Conservation (phyloP, 805 yeast genomes). For the Jamesozyma spencerorum region DNA sequence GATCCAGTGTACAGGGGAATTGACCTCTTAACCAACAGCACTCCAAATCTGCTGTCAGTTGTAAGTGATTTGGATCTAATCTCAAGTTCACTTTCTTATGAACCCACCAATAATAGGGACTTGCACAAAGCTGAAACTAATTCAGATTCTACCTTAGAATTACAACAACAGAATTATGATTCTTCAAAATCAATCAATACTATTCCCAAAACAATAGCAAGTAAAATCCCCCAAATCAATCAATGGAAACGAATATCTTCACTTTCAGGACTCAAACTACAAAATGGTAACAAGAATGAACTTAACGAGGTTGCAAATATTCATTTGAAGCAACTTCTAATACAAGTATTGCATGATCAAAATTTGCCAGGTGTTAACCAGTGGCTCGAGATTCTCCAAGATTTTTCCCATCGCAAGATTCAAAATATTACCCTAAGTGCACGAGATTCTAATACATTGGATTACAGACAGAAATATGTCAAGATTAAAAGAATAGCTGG, state of each 20-base stretch:
- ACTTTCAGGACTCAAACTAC: slow-evolving; percentile 9
- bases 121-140: background rate
- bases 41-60: slow-evolving; percentile 27
- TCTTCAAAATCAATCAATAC: slow-evolving; percentile 1
- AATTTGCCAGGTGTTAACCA: slow-evolving; percentile 35
- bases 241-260: slow-evolving; percentile 21
- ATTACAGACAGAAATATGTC: slow-evolving; percentile 70
- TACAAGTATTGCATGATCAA: slow-evolving; percentile 57
- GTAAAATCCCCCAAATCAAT: slow-evolving; percentile 1
- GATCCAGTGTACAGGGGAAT: slow-evolving; percentile 16
- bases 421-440: slow-evolving; percentile 52
- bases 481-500: slow-evolving; percentile 82
- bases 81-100: slow-evolving; percentile 5
- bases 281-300: slow-evolving; percentile 19
- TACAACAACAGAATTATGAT: background rate
- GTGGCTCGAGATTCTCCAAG: slow-evolving; percentile 54
- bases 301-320: slow-evolving; percentile 31
- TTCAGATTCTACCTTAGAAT: background rate
- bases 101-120: slow-evolving; percentile 1
- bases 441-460: slow-evolving; percentile 62
- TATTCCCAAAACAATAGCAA: slow-evolving; percentile 5
- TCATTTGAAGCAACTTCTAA: slow-evolving; percentile 44
- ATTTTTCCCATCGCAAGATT: slow-evolving; percentile 41
- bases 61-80: slow-evolving; percentile 6
- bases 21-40: slow-evolving; percentile 22